phyloP scores from a whole-genome alignment of 2,329 filamentous ascomycete genomes.

The Ceratocystis albifundus region DNA sequence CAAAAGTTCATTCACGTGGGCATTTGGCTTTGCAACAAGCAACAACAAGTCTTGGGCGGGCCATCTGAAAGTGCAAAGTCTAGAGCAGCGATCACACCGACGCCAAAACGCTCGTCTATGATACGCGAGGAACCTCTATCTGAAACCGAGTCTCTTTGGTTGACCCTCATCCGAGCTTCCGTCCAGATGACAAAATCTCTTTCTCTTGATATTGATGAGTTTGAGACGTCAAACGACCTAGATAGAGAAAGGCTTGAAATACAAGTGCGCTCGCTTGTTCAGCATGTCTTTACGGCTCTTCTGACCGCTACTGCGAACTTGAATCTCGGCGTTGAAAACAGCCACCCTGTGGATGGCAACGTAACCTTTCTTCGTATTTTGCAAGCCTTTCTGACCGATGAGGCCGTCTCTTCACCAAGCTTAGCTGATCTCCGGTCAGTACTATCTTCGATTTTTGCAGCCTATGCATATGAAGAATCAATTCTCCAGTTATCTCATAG shows the following conservation, averaged over 20 bases:
- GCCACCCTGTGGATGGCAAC: slow-evolving; percentile 37
- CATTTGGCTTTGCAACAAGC: slow-evolving; percentile 87
- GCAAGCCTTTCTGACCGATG: slow-evolving; percentile 74
- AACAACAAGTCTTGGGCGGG: slow-evolving; percentile 41
- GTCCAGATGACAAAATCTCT: slow-evolving; percentile 42
- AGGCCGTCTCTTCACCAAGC: slow-evolving; percentile 69
- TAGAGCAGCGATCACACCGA: neutral
- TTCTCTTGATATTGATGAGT: slow-evolving; percentile 25
- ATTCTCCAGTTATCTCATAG: slow-evolving; percentile 75
- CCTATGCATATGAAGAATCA: slow-evolving; percentile 89
- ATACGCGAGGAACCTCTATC: slow-evolving; percentile 35
- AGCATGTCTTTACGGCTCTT: slow-evolving; percentile 80
- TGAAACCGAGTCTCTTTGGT: slow-evolving; percentile 47
- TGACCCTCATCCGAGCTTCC: slow-evolving; percentile 48
- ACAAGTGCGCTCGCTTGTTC: slow-evolving; percentile 66
- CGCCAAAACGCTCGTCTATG: slow-evolving; percentile 2
- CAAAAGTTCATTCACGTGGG: slow-evolving; percentile 88
- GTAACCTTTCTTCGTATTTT: slow-evolving; percentile 80
- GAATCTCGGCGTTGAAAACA: slow-evolving; percentile 21
- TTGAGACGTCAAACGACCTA: slow-evolving; percentile 27
- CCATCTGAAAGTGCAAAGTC: neutral
- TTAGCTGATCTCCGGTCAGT: slow-evolving; percentile 78
- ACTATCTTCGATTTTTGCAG: slow-evolving; percentile 79
- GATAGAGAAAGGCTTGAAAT: slow-evolving; percentile 52
- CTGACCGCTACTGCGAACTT: slow-evolving; percentile 52